Evolutionary conservation across 257 asterid genomes (phyloP), one percentile per base, ranked within the genome.

Genomic region (Solanum megistacrolobum): DNA sequence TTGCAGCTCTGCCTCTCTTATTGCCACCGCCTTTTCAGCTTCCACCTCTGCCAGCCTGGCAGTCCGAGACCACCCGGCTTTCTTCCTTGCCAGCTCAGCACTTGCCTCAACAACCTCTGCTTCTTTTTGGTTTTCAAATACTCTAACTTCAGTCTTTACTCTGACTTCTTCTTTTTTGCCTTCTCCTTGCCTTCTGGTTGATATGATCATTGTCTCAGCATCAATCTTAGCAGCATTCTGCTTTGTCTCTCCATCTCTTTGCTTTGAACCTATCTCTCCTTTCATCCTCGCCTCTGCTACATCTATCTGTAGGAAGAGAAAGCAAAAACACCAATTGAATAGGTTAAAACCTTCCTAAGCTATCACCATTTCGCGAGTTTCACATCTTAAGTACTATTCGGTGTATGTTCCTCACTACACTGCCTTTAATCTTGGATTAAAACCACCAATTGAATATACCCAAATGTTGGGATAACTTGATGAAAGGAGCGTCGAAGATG

Each of bases 201-300:
- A 79, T 9, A 92, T 85, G 4, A 94, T 87, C 92, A 89, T 92
- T 1, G 98, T 94, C 89, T 94, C 94, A 2, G 96, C 96, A 12
- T 94, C 98, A 7, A 94, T 94, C 55, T 88, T 89, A 0, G 96
- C 96, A 0, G 96, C 98, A 16, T 94, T 94, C 87, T 94, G 94
- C 5, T 81, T 90, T 0, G 98, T 93, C 39, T 92, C 89, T 1
- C 96, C 98, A 8, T 91, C 93, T 27, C 97, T 87, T 10, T 69
- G 65, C 89, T 94, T 94, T 1, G 97, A 52, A 1, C 98, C 96
- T 5, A 93, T 87, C 84, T 92, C 94, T 3, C 98, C 96, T 87
- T 94, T 94, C 98, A 92, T 94, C 83, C 32, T 89, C 9, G 98
- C 96, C 91, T 94, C 98, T 0, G 96, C 87, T 5, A 92, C 96